Evolutionary conservation across 345 rosid species (phyloP).

Genomic region (Ceriops zippeliana): DNA sequence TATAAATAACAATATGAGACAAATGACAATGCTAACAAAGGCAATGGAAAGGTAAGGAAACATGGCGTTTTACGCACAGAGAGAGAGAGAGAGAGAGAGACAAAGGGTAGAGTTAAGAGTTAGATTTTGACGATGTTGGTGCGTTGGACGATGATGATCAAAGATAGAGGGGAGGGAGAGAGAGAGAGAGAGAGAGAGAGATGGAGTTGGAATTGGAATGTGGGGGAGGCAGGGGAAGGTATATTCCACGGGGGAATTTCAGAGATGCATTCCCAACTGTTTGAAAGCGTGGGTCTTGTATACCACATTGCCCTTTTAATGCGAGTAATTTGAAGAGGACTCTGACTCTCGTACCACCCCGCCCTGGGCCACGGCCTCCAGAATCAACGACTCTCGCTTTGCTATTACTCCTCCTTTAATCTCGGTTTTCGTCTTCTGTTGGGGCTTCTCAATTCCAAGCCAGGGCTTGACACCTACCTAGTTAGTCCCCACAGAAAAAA

Average conservation of each 20-base stretch:
- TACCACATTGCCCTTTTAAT: neutral
- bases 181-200: neutral
- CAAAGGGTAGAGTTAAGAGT: too few species aligned
- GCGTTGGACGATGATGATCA: too few species aligned
- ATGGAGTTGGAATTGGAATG: conserved; percentile 3
- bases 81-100: neutral
- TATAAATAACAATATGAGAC: conserved; percentile 19
- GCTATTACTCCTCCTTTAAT: too few species aligned
- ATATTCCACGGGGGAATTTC: neutral
- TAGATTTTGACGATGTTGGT: too few species aligned
- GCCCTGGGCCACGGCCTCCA: too few species aligned
- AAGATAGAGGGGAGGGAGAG: neutral
- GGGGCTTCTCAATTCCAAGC: too few species aligned
- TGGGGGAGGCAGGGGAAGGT: conserved; percentile 14
- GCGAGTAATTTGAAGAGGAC: neutral
- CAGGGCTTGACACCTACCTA: too few species aligned
- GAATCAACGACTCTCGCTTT: too few species aligned
- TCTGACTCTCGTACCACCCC: neutral
- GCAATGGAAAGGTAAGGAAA: conserved; percentile 22
- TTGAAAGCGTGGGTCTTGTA: neutral
- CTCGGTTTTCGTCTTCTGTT: too few species aligned
- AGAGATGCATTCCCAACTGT: neutral
- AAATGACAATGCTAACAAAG: conserved; percentile 14
- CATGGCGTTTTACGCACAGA: conserved; percentile 22
- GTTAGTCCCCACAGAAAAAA: too few species aligned